Evolutionary conservation across 441 rosid genomes (phyloP).

Genomic region (Arabidopsis lyrata): DNA sequence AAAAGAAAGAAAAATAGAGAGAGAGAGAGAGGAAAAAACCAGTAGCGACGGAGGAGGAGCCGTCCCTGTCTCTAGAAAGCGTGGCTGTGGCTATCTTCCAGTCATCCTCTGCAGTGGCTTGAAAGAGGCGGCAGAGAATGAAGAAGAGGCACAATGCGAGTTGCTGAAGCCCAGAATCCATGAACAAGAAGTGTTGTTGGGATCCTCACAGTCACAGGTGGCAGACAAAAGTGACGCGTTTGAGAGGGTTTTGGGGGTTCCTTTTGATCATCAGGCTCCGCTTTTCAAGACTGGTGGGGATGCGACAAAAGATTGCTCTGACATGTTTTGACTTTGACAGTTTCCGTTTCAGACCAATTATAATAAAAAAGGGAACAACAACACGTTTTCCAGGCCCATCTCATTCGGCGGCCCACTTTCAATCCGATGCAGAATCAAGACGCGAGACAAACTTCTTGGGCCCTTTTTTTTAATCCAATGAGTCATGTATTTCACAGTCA

Average conservation of each 20-base stretch:
- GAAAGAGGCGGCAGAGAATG: conserved; percentile 46
- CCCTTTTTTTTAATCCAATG: no score
- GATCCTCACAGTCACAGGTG: conserved; percentile 39
- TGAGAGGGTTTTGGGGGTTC: conserved; percentile 41
- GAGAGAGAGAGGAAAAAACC: conserved; percentile 50
- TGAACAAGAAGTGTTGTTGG: conserved; percentile 32
- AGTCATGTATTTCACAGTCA: no score
- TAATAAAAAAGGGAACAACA: not conserved
- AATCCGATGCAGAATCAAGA: not conserved
- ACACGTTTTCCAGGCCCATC: conserved; percentile 2
- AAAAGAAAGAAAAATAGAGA: not conserved
- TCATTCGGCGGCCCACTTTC: not conserved
- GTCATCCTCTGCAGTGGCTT: conserved; percentile 49
- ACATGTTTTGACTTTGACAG: conserved; percentile 43
- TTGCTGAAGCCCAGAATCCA: conserved; percentile 44
- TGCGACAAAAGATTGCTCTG: conserved; percentile 44
- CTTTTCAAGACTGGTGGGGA: conserved; percentile 47
- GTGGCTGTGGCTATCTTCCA: conserved; percentile 89
- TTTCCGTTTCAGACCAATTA: conserved; percentile 34
- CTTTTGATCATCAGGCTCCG: conserved; percentile 43
- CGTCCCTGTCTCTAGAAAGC: conserved; percentile 62
- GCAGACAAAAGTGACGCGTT: conserved; percentile 43
- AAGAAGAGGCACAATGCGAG: conserved; percentile 47
- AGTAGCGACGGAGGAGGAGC: conserved; percentile 57
- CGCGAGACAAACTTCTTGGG: no score